phyloP scores from a whole-genome alignment of 1,139 yeast genomes.

The Pichia sp. region DNA sequence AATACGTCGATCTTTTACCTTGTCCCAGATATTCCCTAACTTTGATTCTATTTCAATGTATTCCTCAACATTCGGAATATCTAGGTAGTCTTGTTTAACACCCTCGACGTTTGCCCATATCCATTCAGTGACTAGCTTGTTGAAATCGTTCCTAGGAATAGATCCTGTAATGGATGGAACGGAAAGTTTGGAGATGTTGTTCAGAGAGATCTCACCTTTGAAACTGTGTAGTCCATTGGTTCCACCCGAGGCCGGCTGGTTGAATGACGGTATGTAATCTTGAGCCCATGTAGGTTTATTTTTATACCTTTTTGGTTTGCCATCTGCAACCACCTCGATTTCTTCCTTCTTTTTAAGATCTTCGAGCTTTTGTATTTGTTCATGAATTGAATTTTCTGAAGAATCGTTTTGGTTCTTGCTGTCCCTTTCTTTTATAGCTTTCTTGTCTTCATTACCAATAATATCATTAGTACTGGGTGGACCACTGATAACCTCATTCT shows the following conservation, averaged over 20 bases:
- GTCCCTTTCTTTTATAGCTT: not conserved
- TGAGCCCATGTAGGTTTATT: conserved; percentile 82
- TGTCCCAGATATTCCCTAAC: conserved; percentile 72
- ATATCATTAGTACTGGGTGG: not conserved
- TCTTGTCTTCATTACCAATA: not conserved
- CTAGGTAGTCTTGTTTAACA: conserved; percentile 38
- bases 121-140: conserved; percentile 85
- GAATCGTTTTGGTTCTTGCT: not conserved
- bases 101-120: conserved; percentile 73
- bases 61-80: conserved; percentile 37
- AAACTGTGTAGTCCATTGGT: conserved; percentile 10
- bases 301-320: conserved; percentile 60
- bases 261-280: conserved; percentile 54
- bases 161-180: conserved; percentile 63
- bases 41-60: conserved; percentile 78
- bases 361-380: conserved; percentile 29
- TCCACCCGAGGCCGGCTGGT: conserved; percentile 11
- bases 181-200: conserved; percentile 28
- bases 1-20: conserved; percentile 58
- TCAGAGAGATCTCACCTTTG: conserved; percentile 13
- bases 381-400: conserved; percentile 15
- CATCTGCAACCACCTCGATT: conserved; percentile 15
- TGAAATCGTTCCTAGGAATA: conserved; percentile 77
- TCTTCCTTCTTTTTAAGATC: conserved; percentile 24
- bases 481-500: not conserved